Percentiles rank a stretch among this genome's conserved stretches.
phyloP scores from a whole-genome alignment of 164 flowering plant genomes.

The Dillenia suffruticosa region DNA sequence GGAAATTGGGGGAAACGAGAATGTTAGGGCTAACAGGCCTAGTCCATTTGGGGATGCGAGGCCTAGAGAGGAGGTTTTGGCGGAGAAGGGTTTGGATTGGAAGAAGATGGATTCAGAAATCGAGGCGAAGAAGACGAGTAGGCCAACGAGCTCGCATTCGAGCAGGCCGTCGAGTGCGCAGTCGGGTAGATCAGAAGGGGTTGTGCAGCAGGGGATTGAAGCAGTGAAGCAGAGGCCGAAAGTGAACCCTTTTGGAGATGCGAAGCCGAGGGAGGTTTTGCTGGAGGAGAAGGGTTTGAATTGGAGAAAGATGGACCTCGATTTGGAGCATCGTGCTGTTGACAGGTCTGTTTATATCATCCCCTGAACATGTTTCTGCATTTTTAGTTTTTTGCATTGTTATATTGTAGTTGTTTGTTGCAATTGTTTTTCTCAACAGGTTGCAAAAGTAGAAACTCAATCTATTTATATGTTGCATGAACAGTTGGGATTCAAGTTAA shows the following conservation, averaged over 20 bases:
- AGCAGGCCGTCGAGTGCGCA: conserved; percentile 81
- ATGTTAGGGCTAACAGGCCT: conserved; percentile 37
- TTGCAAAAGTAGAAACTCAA: too few species aligned
- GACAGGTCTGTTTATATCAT: conserved; percentile 45
- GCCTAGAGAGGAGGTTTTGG: conserved; percentile 88
- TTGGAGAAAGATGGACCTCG: conserved; percentile 88
- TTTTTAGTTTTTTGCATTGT: not conserved
- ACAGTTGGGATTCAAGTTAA: too few species aligned
- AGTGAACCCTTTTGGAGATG: conserved; percentile 95
- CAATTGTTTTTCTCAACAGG: not conserved
- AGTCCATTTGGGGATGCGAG: conserved; percentile 87
- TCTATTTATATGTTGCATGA: too few species aligned
- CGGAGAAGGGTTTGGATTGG: conserved; percentile 91
- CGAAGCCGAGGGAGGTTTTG: conserved; percentile 82
- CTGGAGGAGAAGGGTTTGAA: conserved; percentile 72
- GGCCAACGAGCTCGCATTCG: conserved; percentile 79
- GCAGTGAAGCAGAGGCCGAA: conserved; percentile 53
- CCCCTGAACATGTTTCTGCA: not conserved
- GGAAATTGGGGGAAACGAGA: conserved; percentile 28
- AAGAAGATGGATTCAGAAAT: conserved; percentile 63
- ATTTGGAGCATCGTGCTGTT: conserved; percentile 72
- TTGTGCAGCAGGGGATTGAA: conserved; percentile 25
- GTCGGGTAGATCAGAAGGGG: conserved; percentile 57
- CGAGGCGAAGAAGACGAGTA: conserved; percentile 57
- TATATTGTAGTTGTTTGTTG: too few species aligned